phyloP scores from a whole-genome alignment of 2,329 filamentous ascomycete genomes.

The Fusarium sacchari region DNA sequence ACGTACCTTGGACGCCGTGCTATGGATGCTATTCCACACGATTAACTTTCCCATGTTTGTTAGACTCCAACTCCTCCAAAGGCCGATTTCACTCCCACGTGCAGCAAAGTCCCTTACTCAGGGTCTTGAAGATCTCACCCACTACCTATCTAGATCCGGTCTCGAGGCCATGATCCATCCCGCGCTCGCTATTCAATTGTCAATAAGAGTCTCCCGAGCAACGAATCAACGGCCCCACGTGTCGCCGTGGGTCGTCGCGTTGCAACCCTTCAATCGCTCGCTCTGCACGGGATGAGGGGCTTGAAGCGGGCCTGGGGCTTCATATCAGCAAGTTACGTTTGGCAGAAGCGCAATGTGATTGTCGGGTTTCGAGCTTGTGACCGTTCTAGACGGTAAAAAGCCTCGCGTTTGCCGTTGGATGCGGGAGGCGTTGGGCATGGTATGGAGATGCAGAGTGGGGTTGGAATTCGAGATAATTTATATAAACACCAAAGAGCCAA shows the following conservation, averaged over 20 bases:
- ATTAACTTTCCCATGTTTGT: constrained; percentile 1
- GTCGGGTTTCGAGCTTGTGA: constrained; percentile 7
- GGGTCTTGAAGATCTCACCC: not conserved
- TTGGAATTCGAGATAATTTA: not conserved
- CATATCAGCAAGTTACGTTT: constrained; percentile 29
- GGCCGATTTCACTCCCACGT: constrained; percentile 19
- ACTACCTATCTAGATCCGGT: constrained; percentile 12
- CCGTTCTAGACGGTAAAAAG: not conserved
- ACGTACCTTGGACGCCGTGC: not conserved
- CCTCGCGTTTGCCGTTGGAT: constrained; percentile 29
- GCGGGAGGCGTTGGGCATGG: not conserved
- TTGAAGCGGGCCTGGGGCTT: constrained; percentile 23
- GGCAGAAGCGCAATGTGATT: constrained; percentile 29
- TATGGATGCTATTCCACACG: not conserved
- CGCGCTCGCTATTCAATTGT: constrained; percentile 5
- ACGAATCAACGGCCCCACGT: constrained; percentile 48
- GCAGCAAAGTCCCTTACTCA: not conserved
- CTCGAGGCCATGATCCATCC: constrained; percentile 2
- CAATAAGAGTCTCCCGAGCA: constrained; percentile 13
- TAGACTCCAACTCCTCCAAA: not conserved
- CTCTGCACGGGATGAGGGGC: constrained; percentile 11
- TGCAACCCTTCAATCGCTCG: constrained; percentile 12
- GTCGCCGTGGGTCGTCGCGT: constrained; percentile 24
- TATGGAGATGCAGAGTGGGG: constrained; percentile 14
- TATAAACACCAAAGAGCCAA: constrained; percentile 36